A percentile compares a stretch with the other conserved stretches of the same genome.
These are phyloP conservation scores for Nicotiana tomentosiformis DNA, from an alignment of 257 asterid species.

Conservation along the genomic window DNA sequence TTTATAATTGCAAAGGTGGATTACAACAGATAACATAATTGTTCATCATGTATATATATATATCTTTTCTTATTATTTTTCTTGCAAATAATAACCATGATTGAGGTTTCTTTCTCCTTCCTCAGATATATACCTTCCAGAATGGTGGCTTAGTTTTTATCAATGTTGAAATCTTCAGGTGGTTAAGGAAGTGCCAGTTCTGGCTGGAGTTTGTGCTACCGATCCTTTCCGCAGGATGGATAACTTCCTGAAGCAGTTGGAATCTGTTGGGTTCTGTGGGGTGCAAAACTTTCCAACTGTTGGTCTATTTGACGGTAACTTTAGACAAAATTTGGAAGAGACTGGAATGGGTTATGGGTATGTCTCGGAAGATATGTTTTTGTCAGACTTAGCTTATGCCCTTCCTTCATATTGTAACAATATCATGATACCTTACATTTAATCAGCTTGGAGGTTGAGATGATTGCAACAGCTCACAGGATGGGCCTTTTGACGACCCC, in stretches of 20 bases:
- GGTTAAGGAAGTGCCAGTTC: constrained; percentile 84
- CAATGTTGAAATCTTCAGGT: constrained; percentile 40
- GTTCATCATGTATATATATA: neutral
- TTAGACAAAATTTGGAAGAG: constrained; percentile 89
- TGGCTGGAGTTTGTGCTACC: constrained; percentile 96
- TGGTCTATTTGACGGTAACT: constrained; percentile 90
- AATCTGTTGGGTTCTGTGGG: constrained; percentile 82
- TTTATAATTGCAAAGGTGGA: neutral
- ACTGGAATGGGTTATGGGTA: constrained; percentile 98
- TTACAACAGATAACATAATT: neutral
- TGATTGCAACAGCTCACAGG: constrained; percentile 85
- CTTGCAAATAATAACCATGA: neutral
- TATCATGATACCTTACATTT: constrained; percentile 8
- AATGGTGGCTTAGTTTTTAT: constrained; percentile 6
- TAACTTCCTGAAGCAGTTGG: constrained; percentile 89
- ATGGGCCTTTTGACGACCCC: constrained; percentile 97
- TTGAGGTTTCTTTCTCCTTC: neutral
- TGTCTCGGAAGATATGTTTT: neutral
- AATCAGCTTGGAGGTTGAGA: constrained; percentile 85
- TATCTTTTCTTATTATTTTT: neutral
- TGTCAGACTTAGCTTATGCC: neutral
- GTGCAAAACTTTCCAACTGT: constrained; percentile 98
- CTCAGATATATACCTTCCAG: neutral
- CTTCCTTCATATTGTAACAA: neutral
- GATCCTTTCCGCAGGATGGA: constrained; percentile 95